A percentile compares a stretch with the other conserved stretches of the same genome.
These are phyloP conservation scores for Hibiscus tridactylites DNA, from an alignment of 345 rosid species.

Conservation along the genomic window DNA sequence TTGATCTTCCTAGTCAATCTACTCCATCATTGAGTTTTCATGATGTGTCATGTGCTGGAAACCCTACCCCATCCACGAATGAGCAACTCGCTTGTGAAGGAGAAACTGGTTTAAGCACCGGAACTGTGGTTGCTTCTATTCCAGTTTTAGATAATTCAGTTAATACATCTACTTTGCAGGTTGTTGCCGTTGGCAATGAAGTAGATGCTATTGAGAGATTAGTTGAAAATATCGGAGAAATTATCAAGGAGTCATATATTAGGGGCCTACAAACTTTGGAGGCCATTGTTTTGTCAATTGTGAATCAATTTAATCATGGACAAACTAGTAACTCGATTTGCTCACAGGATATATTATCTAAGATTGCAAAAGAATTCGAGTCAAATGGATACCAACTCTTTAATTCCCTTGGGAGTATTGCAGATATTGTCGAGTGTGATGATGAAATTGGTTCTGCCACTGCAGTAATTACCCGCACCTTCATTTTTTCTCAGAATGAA, in stretches of 20 bases:
- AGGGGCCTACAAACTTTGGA: constrained; percentile 27
- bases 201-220: constrained; percentile 17
- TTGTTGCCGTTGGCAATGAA: constrained; percentile 7
- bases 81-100: constrained; percentile 2
- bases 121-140: constrained; percentile 12
- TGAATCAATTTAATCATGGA: constrained; percentile 13
- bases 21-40: constrained; percentile 12
- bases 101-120: constrained; percentile 15
- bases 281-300: constrained; percentile 26
- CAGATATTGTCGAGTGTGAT: constrained; percentile 15
- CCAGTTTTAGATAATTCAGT: constrained; percentile 10
- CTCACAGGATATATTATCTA: constrained; percentile 23
- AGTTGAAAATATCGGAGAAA: constrained; percentile 23
- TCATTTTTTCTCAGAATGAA: constrained; percentile 29
- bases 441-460: constrained; percentile 32
- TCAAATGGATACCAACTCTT: constrained; percentile 31
- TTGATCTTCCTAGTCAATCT: constrained; percentile 13
- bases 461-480: constrained; percentile 26
- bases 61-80: constrained; percentile 12
- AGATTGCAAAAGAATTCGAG: constrained; percentile 24
- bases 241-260: constrained; percentile 20
- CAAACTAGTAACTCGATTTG: constrained; percentile 9
- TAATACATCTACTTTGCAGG: constrained; percentile 3
- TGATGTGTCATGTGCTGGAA: constrained; percentile 4
- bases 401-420: constrained; percentile 15